Evolutionary conservation across 257 asterid genomes (phyloP), one percentile per base, ranked within the genome.

Genomic region (Thymus mandschuricus): DNA sequence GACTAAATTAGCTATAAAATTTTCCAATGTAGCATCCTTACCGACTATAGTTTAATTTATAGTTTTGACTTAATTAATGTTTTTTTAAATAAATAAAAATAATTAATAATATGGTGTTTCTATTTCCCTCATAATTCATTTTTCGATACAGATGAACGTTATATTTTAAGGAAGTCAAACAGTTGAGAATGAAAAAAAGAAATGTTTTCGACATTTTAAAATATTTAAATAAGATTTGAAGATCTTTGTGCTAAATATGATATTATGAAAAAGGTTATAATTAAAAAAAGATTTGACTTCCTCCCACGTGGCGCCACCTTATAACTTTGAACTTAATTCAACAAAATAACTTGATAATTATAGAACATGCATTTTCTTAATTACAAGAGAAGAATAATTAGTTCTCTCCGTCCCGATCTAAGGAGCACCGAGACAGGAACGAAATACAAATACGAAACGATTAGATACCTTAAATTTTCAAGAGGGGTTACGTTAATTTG

Each of bases 111-210:
- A 21, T 13, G 4, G 3, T 4, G 27, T n/a, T 21, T 52, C 29
- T 6, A 9, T 29, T 55, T 6, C 57, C 31, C 33, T 15, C 2
- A 15, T 21, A 1, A 0, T 51, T 15, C 9, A 6, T 51, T 60
- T 2, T 38, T 9, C 2, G 48, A 61, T 38, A 10, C 68, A 40
- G 35, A 21, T 21, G 34, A 43, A 63, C 6, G 9, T 0, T 40
- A 21, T 41, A 7, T 1, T 21, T 43, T 27, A 40, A 2, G 38
- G 6, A 63, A 10, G 68, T 63, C 68, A 63, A 63, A 3, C 50
- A 38, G 51, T 61, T 61, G 51, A 61, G 50, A 40, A 61, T 38
- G 66, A 38, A 60, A 60, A 40, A 62, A 60, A 38, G 31, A 62
- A 40, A 4, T 43, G 13, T 0, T 63, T 9, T 63, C 28, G 27